phyloP scores from a whole-genome alignment of 192 early-diverging fungal genomes.

The Entophlyctis helioformis region DNA sequence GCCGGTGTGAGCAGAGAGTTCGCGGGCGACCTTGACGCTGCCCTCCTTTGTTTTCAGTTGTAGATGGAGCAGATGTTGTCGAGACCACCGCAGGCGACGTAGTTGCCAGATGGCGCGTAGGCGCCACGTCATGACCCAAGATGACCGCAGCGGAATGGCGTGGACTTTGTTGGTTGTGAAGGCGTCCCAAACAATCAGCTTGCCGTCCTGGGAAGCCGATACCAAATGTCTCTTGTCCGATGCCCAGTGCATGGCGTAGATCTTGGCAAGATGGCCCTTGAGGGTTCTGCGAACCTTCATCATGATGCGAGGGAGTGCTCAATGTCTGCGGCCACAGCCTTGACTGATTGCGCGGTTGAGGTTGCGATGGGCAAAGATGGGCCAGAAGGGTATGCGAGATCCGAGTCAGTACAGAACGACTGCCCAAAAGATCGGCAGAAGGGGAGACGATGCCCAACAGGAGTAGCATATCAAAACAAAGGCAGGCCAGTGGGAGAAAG shows the following conservation, averaged over 20 bases:
- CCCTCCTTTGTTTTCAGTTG: conserved; percentile 94
- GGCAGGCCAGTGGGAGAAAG: too few relatives aligned
- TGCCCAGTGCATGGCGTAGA: conserved; percentile 99
- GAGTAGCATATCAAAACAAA: too few relatives aligned
- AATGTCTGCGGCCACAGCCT: conserved; percentile 71
- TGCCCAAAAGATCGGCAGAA: too few relatives aligned
- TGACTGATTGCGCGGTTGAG: conserved; percentile 58
- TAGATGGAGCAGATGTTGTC: conserved; percentile 99
- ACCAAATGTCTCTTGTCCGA: conserved; percentile 95
- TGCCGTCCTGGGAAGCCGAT: conserved; percentile 98
- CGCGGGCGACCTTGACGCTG: conserved; percentile 83
- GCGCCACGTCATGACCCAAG: conserved; percentile 99
- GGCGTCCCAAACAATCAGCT: conserved; percentile 99
- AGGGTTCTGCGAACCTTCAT: conserved; percentile 96
- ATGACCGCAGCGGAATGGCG: conserved; percentile 95
- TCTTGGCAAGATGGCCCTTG: conserved; percentile 97
- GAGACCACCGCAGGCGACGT: conserved; percentile 98
- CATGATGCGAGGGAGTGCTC: conserved; percentile 74
- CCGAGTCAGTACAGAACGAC: too few relatives aligned
- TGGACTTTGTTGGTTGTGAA: conserved; percentile 98
- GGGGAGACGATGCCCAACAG: too few relatives aligned
- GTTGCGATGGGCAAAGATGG: too few relatives aligned
- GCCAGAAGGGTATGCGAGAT: too few relatives aligned
- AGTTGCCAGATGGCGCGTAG: conserved; percentile 94
- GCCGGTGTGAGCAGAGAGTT: conserved; percentile 92